Conservation (phyloP, 768 basidiomycete genomes). For the Chalciporus pseudorubinellus region DNA sequence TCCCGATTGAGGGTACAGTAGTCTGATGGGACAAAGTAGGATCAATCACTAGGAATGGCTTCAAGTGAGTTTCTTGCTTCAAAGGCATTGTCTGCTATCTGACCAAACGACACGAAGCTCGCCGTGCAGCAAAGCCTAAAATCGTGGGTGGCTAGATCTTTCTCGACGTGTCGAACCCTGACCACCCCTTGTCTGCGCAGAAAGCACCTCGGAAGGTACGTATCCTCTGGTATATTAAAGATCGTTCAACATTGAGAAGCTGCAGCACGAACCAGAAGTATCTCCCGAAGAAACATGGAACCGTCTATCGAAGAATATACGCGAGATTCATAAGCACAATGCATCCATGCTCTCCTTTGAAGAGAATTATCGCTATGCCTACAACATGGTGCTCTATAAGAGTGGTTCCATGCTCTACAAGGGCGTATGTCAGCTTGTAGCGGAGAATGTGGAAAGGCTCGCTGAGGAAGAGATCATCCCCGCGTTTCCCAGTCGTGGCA, state of each 20-base stretch:
- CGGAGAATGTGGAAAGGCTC: conserved; percentile 78
- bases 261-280: conserved; percentile 69
- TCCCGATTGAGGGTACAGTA: conserved; percentile 12
- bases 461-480: conserved; percentile 77
- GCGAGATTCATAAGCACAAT: conserved; percentile 94
- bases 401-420: conserved; percentile 84
- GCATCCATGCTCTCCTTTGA: conserved; percentile 87
- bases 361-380: conserved; percentile 91
- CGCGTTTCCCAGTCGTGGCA: conserved; percentile 72
- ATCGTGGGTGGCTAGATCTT: conserved; percentile 37
- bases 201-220: conserved; percentile 49
- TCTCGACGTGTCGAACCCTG: conserved; percentile 16
- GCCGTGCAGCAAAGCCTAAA: conserved; percentile 37
- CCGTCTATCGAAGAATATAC: conserved; percentile 78
- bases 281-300: conserved; percentile 85
- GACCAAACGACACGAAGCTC: conserved; percentile 20
- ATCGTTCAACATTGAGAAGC: conserved; percentile 1
- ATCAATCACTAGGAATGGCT: conserved; percentile 24
- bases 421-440: conserved; percentile 75
- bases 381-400: conserved; percentile 90
- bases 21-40: conserved; percentile 16
- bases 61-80: conserved; percentile 23
- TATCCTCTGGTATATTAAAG: neutral
- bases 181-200: conserved; percentile 26
- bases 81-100: conserved; percentile 2